Conservation (phyloP, 192 early-diverging fungal species). For the Entomortierella parvispora region DNA sequence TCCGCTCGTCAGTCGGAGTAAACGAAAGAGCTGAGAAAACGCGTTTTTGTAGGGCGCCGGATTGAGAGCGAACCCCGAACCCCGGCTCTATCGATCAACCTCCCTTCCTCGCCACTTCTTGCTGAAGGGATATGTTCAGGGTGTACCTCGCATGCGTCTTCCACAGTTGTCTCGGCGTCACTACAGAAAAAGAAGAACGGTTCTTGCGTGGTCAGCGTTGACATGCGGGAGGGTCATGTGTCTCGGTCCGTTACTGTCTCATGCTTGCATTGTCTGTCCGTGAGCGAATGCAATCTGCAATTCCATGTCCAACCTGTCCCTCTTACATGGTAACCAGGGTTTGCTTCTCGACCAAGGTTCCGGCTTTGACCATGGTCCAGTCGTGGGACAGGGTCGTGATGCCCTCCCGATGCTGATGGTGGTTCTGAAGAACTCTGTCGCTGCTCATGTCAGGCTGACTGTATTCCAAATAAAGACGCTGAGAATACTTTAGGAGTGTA, state of each 20-base stretch:
- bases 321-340: constrained; percentile 71
- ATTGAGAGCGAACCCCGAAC: no score
- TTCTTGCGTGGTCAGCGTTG: background rate
- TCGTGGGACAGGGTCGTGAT: constrained; percentile 60
- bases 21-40: background rate
- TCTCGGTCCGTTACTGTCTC: no score
- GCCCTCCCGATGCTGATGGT: constrained; percentile 53
- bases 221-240: no score
- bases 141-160: constrained; percentile 78
- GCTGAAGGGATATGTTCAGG: no score
- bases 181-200: constrained; percentile 24
- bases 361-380: constrained; percentile 72
- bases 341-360: constrained; percentile 68
- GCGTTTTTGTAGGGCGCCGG: no score
- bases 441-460: background rate
- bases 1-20: no score
- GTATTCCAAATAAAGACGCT: background rate
- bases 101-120: no score
- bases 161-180: constrained; percentile 65
- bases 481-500: background rate
- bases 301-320: no score
- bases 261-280: no score
- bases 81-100: no score
- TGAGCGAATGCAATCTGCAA: no score
- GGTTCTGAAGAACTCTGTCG: constrained; percentile 23